Conservation (phyloP, 1,139 yeast genomes). For the Yamadazyma epiphylla region DNA sequence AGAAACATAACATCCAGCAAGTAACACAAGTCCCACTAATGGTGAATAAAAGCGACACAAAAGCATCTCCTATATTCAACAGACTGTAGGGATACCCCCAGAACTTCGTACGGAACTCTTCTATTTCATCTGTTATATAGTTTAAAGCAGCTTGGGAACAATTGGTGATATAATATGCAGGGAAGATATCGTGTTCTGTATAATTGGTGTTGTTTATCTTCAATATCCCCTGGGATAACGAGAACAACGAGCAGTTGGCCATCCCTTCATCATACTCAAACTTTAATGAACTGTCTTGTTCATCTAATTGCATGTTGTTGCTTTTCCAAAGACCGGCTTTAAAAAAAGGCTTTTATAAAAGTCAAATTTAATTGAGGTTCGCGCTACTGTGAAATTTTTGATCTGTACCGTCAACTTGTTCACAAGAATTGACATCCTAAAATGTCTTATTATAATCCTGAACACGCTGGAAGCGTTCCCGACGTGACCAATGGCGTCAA, state of each 20-base stretch:
- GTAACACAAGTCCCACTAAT: conserved; percentile 42
- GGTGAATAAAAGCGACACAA: conserved; percentile 41
- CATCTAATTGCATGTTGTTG: too few species aligned
- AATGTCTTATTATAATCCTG: too few species aligned
- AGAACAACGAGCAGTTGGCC: conserved; percentile 37
- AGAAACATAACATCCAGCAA: conserved; percentile 51
- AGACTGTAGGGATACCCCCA: conserved; percentile 13
- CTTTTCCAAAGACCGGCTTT: too few species aligned
- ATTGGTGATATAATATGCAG: conserved; percentile 43
- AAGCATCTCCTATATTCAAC: conserved; percentile 39
- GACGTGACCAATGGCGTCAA: too few species aligned
- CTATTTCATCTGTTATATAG: conserved; percentile 2
- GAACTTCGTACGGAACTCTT: neutral
- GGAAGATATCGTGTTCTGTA: conserved; percentile 15
- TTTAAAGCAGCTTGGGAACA: conserved; percentile 20
- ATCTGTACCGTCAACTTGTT: too few species aligned
- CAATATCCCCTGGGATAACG: conserved; percentile 30
- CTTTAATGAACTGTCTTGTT: conserved; percentile 1
- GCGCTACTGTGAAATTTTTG: too few species aligned
- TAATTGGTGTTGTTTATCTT: conserved; percentile 11
- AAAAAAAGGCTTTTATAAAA: too few species aligned
- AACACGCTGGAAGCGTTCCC: too few species aligned
- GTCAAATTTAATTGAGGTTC: too few species aligned
- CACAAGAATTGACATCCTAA: too few species aligned
- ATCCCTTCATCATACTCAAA: conserved; percentile 13